Base-by-base conservation (phyloP, 371 early-diverging fungal species). In the Coemansia sp. region DNA sequence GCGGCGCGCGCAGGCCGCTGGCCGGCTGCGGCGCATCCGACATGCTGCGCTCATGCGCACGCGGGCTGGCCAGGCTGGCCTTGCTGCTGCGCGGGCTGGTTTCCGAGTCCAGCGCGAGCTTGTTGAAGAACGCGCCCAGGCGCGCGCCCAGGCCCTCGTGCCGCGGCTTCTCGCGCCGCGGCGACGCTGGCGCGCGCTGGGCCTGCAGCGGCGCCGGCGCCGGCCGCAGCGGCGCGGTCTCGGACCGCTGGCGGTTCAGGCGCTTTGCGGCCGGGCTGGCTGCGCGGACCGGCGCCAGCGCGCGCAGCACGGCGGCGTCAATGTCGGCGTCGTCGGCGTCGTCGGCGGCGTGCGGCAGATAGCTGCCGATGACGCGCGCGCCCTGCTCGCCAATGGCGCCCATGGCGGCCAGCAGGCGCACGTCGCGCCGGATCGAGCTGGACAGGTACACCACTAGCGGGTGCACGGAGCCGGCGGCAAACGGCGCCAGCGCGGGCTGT, bases 71-170 rank as follows among this genome's bases (percentile, higher is more conserved):
- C 36, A 53, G n/a, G 36, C 58, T 54, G 16, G 54, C 51, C 34
- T 59, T 50, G 39, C 50, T 49, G 60, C 38, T 11, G 41, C 60
- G 51, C 1, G 72, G 72, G 56, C 75, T 66, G 49, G 70, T 55
- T 48, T 74, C 75, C 3, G 74, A 59, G 40, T 74, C 75, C 2
- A 66, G 63, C n/a, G 67, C 57, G 16, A 74, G 65, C 71, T 70
- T 70, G 53, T 64, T 70, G 57, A 74, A 74, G 40, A 74, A 71
- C 13, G 75, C 75, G 8, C 75, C 75, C 32, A 74, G 62, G 53
- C 62, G 62, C 35, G 75, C 75, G 9, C 75, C 59, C 35, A 74
- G 67, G n/a, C 75, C 75, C 30, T 65, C 66, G 59, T 70, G 69
- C 13, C 59, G 63, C 49, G 61, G 31, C 53, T 62, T 61, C 20